phyloP scores from a whole-genome alignment of 257 asterid genomes.

The Perilla frutescens region DNA sequence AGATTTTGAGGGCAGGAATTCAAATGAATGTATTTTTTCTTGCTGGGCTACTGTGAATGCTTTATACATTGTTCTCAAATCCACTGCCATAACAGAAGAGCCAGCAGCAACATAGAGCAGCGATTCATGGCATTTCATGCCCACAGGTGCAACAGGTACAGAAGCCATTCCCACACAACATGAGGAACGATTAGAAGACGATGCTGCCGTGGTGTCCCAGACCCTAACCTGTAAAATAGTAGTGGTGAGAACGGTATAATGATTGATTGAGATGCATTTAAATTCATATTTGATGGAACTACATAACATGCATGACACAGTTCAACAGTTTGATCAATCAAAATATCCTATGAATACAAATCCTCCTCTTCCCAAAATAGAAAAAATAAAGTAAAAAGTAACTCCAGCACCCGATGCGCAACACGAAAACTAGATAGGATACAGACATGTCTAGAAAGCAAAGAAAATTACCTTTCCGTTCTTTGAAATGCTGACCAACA shows the following conservation, averaged over 20 bases:
- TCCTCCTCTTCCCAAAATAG: no score
- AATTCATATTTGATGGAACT: not conserved
- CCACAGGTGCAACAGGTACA: conserved; percentile 60
- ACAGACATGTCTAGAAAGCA: conserved; percentile 3
- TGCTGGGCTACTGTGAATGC: conserved; percentile 47
- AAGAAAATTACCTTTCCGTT: conserved; percentile 70
- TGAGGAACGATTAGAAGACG: conserved; percentile 67
- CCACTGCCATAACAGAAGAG: conserved; percentile 64
- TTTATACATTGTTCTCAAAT: conserved; percentile 72
- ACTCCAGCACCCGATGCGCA: not conserved
- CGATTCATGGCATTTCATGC: conserved; percentile 76
- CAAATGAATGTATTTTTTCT: conserved; percentile 57
- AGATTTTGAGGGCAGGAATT: conserved; percentile 64
- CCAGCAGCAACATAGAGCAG: conserved; percentile 73
- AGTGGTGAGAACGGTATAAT: conserved; percentile 13
- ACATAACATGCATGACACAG: not conserved
- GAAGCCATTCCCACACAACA: conserved; percentile 78
- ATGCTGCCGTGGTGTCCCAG: conserved; percentile 74
- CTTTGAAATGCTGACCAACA: conserved; percentile 72
- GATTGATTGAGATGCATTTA: not conserved
- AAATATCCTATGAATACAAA: not conserved
- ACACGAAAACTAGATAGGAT: conserved; percentile 7
- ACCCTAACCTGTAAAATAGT: conserved; percentile 56
- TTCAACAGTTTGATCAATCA: conserved; percentile 6
- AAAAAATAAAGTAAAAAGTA: not conserved